Evolutionary conservation across 2,329 filamentous ascomycete species (phyloP), one percentile per base, ranked within the genome.

Genomic region (Gnomoniopsis sp.): DNA sequence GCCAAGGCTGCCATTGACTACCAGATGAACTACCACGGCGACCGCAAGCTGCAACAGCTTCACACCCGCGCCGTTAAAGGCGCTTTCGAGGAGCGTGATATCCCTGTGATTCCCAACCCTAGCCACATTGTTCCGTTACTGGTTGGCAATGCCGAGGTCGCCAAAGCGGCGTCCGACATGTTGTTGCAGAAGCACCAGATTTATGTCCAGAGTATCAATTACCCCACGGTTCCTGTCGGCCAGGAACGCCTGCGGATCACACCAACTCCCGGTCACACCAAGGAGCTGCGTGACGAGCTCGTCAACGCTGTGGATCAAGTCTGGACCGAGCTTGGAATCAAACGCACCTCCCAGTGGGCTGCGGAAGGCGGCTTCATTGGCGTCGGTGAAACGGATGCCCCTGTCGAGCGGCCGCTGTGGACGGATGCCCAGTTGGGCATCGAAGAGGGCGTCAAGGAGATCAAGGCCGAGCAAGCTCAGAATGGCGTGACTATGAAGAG

Each of bases 181-280:
- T 86, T 99, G 22, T 84, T 99, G 15, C 87, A 89, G 65, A 89
- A 96, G 65, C 90, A 96, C 79, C 85, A 87, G 62, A 97, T 99
- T 71, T 99, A 99, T 72, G 95, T 99, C 26, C 95, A 99, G 77
- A 92, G 91, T 57, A 98, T 99, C 83, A 99, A 99, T 79, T 98
- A 98, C 76, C 95, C 95, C 2, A 99, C 95, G 53, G 95, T 99
- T 2, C 95, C 95, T 2, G 91, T 96, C 7, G 95, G 95, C n/a
- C 93, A 99, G 79, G 95, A 99, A 76, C 88, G 95, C 59, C 88
- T 99, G 58, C 89, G 95, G 65, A 91, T 99, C 73, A 99, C 95
- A 1, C 95, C 95, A 0, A 99, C 95, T 1, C 95, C 95, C 0
- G 95, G 95, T 47, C 95, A 99, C 73, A 86, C 85, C 57, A 89